Percentiles rank a stretch among this genome's conserved stretches.
Conservation (phyloP, 1,139 yeast species). For the Blastobotrys buckinghamii region DNA sequence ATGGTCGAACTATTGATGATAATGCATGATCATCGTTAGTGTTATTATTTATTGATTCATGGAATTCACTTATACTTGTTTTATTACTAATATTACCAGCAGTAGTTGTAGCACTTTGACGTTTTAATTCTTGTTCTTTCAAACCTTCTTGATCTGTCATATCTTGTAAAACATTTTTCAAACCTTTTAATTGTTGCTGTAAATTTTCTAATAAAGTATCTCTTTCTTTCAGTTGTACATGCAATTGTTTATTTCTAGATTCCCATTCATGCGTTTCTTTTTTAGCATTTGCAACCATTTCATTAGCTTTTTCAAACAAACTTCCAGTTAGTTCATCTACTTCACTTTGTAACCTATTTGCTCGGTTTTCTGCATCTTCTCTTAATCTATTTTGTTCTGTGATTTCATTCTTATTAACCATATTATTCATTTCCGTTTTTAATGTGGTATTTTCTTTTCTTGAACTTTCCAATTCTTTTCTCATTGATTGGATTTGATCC, state of each 20-base stretch:
- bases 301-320: slow-evolving; percentile 64
- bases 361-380: slow-evolving; percentile 46
- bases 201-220: slow-evolving; percentile 60
- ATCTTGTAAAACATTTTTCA: slow-evolving; percentile 53
- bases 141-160: slow-evolving; percentile 35
- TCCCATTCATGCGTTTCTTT: slow-evolving; percentile 35
- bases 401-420: slow-evolving; percentile 23
- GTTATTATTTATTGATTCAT: neutral
- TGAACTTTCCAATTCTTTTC: slow-evolving; percentile 27
- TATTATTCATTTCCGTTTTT: slow-evolving; percentile 22
- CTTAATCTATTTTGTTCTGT: slow-evolving; percentile 24
- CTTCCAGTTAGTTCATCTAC: slow-evolving; percentile 66
- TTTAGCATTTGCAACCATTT: slow-evolving; percentile 64
- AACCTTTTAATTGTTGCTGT: slow-evolving; percentile 62
- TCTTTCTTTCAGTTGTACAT: slow-evolving; percentile 65
- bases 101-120: neutral
- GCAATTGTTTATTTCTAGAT: slow-evolving; percentile 46
- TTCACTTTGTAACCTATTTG: slow-evolving; percentile 50
- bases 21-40: slow-evolving; percentile 10
- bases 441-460: slow-evolving; percentile 24
- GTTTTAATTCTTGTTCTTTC: slow-evolving; percentile 10
- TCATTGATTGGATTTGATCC: slow-evolving; percentile 29
- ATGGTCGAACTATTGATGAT: slow-evolving; percentile 17
- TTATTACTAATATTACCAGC: neutral
- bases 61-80: neutral